Base-by-base conservation (phyloP, 2,329 filamentous ascomycete species). In the Hypoxylon sp. region DNA sequence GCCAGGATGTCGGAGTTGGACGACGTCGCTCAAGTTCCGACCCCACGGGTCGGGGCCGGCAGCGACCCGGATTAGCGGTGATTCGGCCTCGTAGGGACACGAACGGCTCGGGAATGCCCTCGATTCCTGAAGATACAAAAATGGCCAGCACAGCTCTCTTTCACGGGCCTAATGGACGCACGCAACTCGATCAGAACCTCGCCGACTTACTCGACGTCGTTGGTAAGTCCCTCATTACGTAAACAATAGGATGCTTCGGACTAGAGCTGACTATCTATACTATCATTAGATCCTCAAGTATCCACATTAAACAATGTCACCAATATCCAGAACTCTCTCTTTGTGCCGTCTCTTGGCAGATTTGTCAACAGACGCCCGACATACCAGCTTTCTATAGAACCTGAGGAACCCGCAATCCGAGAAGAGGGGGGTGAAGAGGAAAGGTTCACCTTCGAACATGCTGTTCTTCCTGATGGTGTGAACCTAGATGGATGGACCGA, bases 281-380 rank as follows among this genome's bases (percentile, higher is more conserved):
- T 2, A 50, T 25, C 11, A 27, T 5, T 69, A 94, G 93, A 96
- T 73, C 92, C 93, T 43, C 92, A 96, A 79, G 89, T 97, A 2
- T 88, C 92, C 34, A 93, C 93, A 0, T 81, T 97, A 2, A 93
- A 92, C 0, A 95, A 92, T 12, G 85, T 96, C 8, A 96, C 92
- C 45, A 97, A 97, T 73, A 90, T 97, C 19, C 93, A 96, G 74
- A 97, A 97, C 76, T 96, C 93, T 0, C 87, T 97, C 8, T 96
- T 96, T 78, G 82, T 96, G 1, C 93, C 93, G 0, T 90, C 94
- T 69, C 82, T 96, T n/a, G 93, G 93, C 41, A 82, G 84, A 63
- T 88, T 88, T 71, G 72, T 96, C 52, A 96, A 96, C 74, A 87
- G 93, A 51, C 85, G 90, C 65, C 92, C 93, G 1, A 94, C 92